Base-by-base conservation (phyloP, 176 grass and related monocot species). In the Metroxylon sagu region DNA sequence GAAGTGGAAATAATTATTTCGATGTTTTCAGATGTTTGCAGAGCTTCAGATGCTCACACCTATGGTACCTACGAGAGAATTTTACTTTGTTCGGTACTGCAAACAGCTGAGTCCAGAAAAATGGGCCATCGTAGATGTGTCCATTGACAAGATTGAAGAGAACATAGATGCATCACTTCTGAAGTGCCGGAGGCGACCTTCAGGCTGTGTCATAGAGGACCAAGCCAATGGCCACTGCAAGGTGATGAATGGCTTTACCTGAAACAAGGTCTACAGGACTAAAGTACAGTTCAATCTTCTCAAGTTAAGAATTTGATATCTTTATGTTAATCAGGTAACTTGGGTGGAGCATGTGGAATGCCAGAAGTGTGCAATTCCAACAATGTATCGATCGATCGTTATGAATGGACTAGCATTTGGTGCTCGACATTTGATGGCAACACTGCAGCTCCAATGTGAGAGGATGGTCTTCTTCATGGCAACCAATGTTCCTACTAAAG, bases 21-120 rank as follows among this genome's bases (percentile, higher is more conserved):
- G 1, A 39, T 72, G 61, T 17, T 31, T 71, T 64, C 76, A 95
- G 85, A 89, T 95, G 85, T 82, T 84, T 30, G 80, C 82, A 49
- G 82, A 95, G 83, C 25, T 79, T 6, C 90, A 89, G 59, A 89
- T 68, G 80, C 82, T 89, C 49, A 95, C 90, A 28, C 82, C 90
- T 29, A 0, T 74, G 51, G 76, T 95, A 0, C 85, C 82, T 25
- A 79, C 85, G 0, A 81, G 90, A 67, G 85, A 87, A 63, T 67
- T 84, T 16, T 76, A 70, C 67, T 87, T 95, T 73, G 59, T 85
- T 16, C 77, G 90, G 12, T 71, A 81, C 29, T 76, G 90, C 80
- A 95, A 77, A 70, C 83, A 79, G 62, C 50, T 95, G 14, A 31
- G 52, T 0, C 39, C 77, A 0, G 77, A 75, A 52, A 89, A 62